Base-by-base conservation (phyloP, 1,139 yeast genomes). In the Taphrina deformans region DNA sequence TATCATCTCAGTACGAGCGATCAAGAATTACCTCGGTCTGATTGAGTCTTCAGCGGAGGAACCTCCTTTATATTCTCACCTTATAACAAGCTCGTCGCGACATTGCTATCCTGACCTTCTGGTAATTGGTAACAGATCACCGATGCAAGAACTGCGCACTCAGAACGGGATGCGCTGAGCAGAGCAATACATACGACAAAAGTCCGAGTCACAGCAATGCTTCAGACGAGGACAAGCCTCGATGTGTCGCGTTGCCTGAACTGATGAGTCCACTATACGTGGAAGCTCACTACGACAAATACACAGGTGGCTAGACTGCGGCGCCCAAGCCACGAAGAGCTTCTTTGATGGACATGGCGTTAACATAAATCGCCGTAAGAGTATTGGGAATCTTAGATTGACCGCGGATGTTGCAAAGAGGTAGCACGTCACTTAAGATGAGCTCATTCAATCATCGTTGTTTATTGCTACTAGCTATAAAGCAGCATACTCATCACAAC, bases 81-180 rank as follows among this genome's bases (percentile, higher is more conserved):
- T 53, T 53, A 26, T 53, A 53, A 40, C 58, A 53, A 23, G 58
- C 58, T 23, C 58, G 35, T 14, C 58, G 18, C 16, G 58, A 53
- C 58, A 53, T 53, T 5, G 14, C 12, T 27, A 26, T 26, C 29
- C 51, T 29, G 6, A 29, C 33, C 9, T 6, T 29, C 6, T 29
- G 33, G 16, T 7, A 14, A 14, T n/a, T 40, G 21, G 7, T 6
- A 6, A 14, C 9, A 6, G 33, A 29, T 29, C 33, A 29, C 33
- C 6, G 33, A 29, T 10, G n/a, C 33, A 29, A 29, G 33, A 10
- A 6, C 33, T 6, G 10, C 33, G 10, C 33, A 10, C 33, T 29
- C n/a, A n/a, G 33, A 29, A 29, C 33, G 9, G 33, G 33, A 29
- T 10, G 33, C n/a, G n/a, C n/a, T 29, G 33, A 29, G 6, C 33